phyloP scores from a whole-genome alignment of 371 early-diverging fungal species.

The Mucor lusitanicus region DNA sequence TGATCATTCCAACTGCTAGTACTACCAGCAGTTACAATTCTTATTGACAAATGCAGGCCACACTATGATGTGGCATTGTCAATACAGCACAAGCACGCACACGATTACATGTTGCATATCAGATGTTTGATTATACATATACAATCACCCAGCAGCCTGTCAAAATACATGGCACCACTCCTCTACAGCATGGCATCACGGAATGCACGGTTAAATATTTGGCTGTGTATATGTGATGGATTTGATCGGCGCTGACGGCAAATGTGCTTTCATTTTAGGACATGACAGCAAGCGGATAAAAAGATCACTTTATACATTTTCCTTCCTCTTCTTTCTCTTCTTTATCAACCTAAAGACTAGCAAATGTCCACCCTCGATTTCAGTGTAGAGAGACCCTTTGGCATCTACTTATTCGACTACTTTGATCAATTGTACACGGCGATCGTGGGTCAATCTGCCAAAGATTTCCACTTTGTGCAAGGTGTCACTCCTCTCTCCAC shows the following conservation, averaged over 20 bases:
- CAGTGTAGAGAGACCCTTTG: constrained; percentile 51
- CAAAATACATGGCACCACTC: not conserved
- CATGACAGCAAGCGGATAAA: not conserved
- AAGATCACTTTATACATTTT: not conserved
- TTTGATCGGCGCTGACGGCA: not conserved
- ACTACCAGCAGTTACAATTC: too few species aligned
- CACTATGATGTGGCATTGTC: too few species aligned
- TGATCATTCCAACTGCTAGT: too few species aligned
- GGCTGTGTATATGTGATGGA: not conserved
- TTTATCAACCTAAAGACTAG: not conserved
- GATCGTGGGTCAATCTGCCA: constrained; percentile 42
- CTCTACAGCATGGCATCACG: too few species aligned
- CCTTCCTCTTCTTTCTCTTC: not conserved
- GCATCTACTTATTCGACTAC: constrained; percentile 47
- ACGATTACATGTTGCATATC: too few species aligned
- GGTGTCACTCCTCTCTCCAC: constrained; percentile 69
- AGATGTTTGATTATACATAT: too few species aligned
- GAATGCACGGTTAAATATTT: not conserved
- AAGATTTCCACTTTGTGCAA: constrained; percentile 53
- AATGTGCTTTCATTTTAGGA: not conserved
- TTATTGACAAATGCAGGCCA: too few species aligned
- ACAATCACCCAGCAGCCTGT: too few species aligned
- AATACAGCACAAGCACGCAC: too few species aligned
- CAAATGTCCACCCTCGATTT: constrained; percentile 9
- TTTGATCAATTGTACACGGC: constrained; percentile 41